These are phyloP conservation scores for Zygnema circumcarinatum DNA, from an alignment of 139 green algal genomes.

Conservation along the genomic window DNA sequence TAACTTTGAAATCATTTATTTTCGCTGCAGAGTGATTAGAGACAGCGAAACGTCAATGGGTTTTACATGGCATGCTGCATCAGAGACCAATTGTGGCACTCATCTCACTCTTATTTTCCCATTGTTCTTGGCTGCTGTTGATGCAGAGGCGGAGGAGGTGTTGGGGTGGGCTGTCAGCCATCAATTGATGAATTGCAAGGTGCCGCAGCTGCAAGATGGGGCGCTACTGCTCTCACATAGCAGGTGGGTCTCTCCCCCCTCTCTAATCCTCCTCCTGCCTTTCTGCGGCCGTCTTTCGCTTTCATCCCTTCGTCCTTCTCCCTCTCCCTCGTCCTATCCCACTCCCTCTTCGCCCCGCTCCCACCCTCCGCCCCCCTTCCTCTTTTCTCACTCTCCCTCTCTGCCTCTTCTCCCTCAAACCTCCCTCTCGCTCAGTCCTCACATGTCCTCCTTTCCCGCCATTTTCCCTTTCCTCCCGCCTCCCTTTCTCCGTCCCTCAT, in stretches of 20 bases:
- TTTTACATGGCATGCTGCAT: not conserved
- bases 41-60: not conserved
- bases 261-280: not conserved
- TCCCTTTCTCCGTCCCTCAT: too few relatives aligned
- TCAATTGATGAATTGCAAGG: not conserved
- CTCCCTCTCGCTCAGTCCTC: too few relatives aligned
- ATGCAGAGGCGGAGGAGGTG: conserved; percentile 5
- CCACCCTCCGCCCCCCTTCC: too few relatives aligned
- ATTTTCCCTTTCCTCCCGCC: too few relatives aligned
- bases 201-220: not conserved
- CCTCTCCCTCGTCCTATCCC: not conserved
- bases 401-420: too few relatives aligned
- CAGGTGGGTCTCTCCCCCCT: not conserved
- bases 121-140: not conserved
- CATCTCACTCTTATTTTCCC: not conserved
- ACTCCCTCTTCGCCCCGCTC: too few relatives aligned
- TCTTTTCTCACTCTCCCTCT: too few relatives aligned
- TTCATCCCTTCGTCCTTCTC: not conserved
- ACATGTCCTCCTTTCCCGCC: too few relatives aligned
- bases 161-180: not conserved
- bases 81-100: not conserved
- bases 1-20: conserved; percentile 1
- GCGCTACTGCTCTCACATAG: not conserved
- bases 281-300: not conserved
- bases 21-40: not conserved